Conservation (phyloP, 2,329 filamentous ascomycete species). For the Aspergillus thermomutatus region DNA sequence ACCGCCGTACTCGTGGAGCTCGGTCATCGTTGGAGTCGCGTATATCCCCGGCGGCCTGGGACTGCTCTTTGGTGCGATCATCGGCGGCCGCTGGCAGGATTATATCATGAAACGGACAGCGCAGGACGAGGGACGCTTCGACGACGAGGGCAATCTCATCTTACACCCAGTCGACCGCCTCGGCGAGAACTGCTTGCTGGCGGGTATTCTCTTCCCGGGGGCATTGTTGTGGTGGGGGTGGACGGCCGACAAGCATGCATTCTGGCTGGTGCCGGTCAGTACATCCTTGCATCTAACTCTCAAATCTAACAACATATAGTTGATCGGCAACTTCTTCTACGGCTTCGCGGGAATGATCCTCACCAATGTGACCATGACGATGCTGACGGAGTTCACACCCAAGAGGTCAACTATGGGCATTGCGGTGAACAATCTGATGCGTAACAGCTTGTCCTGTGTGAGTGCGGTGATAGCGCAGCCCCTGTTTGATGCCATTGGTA, state of each 20-base stretch:
- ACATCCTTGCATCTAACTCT: not conserved
- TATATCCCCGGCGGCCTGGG: constrained; percentile 39
- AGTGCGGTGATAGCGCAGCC: constrained; percentile 37
- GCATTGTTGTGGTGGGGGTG: constrained; percentile 39
- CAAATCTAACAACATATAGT: not conserved
- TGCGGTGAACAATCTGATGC: constrained; percentile 41
- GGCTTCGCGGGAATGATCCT: constrained; percentile 38
- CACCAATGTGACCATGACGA: constrained; percentile 35
- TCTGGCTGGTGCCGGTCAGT: constrained; percentile 21
- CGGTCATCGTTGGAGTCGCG: constrained; percentile 35
- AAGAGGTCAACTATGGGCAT: constrained; percentile 35
- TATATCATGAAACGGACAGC: constrained; percentile 40
- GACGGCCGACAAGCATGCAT: constrained; percentile 30
- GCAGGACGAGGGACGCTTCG: constrained; percentile 29
- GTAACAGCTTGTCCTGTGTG: constrained; percentile 40
- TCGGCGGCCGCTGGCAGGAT: constrained; percentile 39
- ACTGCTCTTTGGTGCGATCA: constrained; percentile 33
- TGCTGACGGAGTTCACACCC: constrained; percentile 45
- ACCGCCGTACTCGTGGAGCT: constrained; percentile 35
- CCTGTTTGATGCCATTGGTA: constrained; percentile 38
- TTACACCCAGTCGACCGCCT: constrained; percentile 38
- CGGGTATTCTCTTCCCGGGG: constrained; percentile 30
- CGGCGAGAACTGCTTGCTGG: constrained; percentile 38
- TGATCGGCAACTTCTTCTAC: constrained; percentile 26
- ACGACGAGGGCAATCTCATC: constrained; percentile 31